Conservation (phyloP, 495 filamentous ascomycete species). For the Penicillium diatomitis region DNA sequence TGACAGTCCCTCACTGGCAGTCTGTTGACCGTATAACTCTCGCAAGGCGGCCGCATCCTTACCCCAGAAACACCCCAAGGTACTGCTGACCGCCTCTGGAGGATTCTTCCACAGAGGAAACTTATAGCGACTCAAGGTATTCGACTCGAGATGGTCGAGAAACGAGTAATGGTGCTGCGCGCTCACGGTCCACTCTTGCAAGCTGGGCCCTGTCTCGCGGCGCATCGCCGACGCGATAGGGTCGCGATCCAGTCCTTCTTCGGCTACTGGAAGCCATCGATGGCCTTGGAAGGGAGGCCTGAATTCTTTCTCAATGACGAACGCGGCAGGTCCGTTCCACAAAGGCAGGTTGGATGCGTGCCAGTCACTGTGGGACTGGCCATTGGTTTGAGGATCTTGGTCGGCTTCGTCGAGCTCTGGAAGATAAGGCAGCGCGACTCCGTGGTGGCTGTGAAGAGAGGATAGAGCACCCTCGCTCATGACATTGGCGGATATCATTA, state of each 20-base stretch:
- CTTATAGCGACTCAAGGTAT: constrained; percentile 38
- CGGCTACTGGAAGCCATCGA: constrained; percentile 22
- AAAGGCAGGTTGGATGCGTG: constrained; percentile 19
- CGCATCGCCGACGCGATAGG: constrained; percentile 24
- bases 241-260: constrained; percentile 15
- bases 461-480: constrained; percentile 35
- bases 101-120: constrained; percentile 43
- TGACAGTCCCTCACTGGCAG: neutral
- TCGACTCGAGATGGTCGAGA: constrained; percentile 39
- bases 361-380: constrained; percentile 17
- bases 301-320: constrained; percentile 17
- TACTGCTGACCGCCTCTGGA: constrained; percentile 31
- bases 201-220: constrained; percentile 22
- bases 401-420: constrained; percentile 19
- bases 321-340: constrained; percentile 23
- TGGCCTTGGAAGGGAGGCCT: constrained; percentile 19
- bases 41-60: constrained; percentile 22
- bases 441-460: constrained; percentile 26
- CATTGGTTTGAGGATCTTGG: constrained; percentile 9
- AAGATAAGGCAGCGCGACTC: constrained; percentile 29
- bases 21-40: constrained; percentile 6
- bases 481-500: constrained; percentile 45
- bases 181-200: constrained; percentile 40
- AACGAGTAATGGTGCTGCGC: constrained; percentile 50
- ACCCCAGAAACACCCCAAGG: constrained; percentile 42